Base-by-base conservation (phyloP, 306 rosid species). In the Cucurbita moschata region DNA sequence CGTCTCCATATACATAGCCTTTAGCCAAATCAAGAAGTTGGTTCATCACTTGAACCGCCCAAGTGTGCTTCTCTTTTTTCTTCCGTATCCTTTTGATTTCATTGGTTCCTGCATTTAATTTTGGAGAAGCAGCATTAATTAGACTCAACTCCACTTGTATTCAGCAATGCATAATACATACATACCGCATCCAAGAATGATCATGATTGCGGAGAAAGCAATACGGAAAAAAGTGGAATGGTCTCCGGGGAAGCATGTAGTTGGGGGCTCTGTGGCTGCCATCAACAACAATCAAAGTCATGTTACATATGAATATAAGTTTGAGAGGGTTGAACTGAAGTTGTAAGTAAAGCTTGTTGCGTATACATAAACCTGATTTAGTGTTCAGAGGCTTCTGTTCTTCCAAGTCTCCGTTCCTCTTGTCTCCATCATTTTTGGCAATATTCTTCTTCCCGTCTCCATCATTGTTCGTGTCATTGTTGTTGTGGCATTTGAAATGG, bases 21-120 rank as follows among this genome's bases (percentile, higher is more conserved):
- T 10, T 1, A 55, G 7, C 26, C 0, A 8, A 8, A 16, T 19
- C 71, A 10, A 78, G 18, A 46, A 77, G 77, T 50, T 69, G 39
- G 1, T 79, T 12, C 90, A 88, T 69, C 13, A 88, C 74, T 57
- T 83, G 85, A 72, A 30, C 14, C 40, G 87, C 73, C 87, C 87
- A 85, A 42, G 4, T 21, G 66, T 86, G 89, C 30, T 80, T 79
- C n/a, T 79, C 44, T 68, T 76, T 82, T 54, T 75, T 73, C 21
- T 72, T 66, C 47, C 44, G 70, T 61, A 80, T 77, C 64, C 51
- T 71, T 11, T 3, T 21, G 26, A 79, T 51, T 15, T 19, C 67
- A 39, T 0, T 3, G n/a, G 67, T 12, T 14, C 79, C 82, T 73
- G 8, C 11, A 43, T 40, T 40, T 40, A 26, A 26, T 26, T 26